These are phyloP conservation scores for Melastoma malabathricum DNA, from an alignment of 345 rosid genomes.

Conservation along the genomic window DNA sequence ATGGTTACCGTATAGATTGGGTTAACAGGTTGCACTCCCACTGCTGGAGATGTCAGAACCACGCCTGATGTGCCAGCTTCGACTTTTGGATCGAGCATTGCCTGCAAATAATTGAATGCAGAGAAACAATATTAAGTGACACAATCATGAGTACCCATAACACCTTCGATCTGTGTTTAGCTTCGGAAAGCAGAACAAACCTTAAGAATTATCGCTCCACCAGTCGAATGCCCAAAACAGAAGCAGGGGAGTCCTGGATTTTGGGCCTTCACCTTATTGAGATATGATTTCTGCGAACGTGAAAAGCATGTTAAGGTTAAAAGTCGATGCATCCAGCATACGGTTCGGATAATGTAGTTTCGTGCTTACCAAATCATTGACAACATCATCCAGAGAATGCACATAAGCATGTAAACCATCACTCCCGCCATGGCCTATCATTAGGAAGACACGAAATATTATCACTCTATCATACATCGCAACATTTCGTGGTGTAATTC, in stretches of 20 bases:
- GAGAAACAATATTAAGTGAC: background rate
- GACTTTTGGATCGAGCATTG: constrained; percentile 51
- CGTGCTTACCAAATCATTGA: constrained; percentile 48
- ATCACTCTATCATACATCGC: background rate
- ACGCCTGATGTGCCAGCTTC: constrained; percentile 51
- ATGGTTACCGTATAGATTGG: constrained; percentile 49
- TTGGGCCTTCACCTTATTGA: constrained; percentile 50
- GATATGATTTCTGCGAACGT: constrained; percentile 45
- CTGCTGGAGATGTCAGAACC: constrained; percentile 84
- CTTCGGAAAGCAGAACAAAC: constrained; percentile 14
- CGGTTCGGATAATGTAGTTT: background rate
- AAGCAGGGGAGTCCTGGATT: constrained; percentile 73
- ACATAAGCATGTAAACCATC: constrained; percentile 88
- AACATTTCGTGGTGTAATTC: background rate
- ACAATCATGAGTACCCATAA: background rate
- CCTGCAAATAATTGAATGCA: constrained; percentile 20
- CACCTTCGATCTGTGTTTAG: no score
- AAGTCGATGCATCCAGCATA: background rate
- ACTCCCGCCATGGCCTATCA: constrained; percentile 88
- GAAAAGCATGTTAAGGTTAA: background rate
- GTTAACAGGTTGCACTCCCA: constrained; percentile 92
- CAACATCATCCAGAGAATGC: constrained; percentile 74
- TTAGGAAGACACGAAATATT: background rate
- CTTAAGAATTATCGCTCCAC: constrained; percentile 80
- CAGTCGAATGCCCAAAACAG: constrained; percentile 90